phyloP scores from a whole-genome alignment of 2,329 filamentous ascomycete genomes.

The Chaetomiaceae sp. region DNA sequence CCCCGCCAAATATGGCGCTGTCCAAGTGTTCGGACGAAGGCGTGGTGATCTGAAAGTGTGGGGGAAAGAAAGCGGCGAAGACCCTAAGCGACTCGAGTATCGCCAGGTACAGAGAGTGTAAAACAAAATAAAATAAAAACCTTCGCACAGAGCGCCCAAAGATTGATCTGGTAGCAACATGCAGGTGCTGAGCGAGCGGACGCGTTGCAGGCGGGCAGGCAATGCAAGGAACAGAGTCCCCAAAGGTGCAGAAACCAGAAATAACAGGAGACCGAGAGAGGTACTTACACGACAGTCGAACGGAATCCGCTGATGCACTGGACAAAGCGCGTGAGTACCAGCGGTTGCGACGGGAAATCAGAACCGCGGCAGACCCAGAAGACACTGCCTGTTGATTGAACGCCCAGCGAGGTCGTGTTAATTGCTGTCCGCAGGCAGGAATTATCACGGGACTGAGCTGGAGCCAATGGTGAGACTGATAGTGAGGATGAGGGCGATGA shows the following conservation, averaged over 20 bases:
- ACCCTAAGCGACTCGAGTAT: neutral
- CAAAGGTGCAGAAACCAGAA: constrained; percentile 7
- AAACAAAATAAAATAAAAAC: no score
- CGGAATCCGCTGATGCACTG: constrained; percentile 8
- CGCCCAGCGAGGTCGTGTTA: constrained; percentile 29
- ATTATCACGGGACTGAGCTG: constrained; percentile 50
- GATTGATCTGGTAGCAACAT: constrained; percentile 20
- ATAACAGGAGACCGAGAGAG: constrained; percentile 5
- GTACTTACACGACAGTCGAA: constrained; percentile 23
- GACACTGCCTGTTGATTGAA: constrained; percentile 32
- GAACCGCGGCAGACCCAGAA: constrained; percentile 16
- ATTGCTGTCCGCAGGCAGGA: constrained; percentile 41
- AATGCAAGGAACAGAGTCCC: constrained; percentile 15
- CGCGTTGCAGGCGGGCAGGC: constrained; percentile 19
- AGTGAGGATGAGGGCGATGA: constrained; percentile 44
- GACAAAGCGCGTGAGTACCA: constrained; percentile 11
- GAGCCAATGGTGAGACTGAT: constrained; percentile 46
- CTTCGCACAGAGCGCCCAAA: neutral
- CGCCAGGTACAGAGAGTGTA: constrained; percentile 3
- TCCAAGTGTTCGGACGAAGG: neutral
- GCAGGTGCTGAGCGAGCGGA: constrained; percentile 21
- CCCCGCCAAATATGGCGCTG: neutral
- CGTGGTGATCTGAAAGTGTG: neutral
- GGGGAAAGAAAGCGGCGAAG: neutral
- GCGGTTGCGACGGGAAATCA: constrained; percentile 11